Evolutionary conservation across 192 early-diverging fungal species (phyloP), one percentile per base, ranked within the genome.

Genomic region (Lobosporangium transversale): DNA sequence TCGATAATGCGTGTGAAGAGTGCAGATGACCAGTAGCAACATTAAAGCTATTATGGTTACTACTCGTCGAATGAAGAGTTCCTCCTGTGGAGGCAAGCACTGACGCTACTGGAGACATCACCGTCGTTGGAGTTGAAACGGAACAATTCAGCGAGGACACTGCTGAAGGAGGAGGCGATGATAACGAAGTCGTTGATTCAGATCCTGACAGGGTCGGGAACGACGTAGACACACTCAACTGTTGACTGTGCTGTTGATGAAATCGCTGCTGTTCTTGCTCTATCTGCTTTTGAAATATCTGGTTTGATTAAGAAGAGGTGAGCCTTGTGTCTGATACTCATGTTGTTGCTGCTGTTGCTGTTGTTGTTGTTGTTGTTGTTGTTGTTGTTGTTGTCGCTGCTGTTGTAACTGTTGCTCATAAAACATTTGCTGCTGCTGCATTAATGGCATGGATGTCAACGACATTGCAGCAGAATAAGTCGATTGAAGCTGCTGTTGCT

Each of bases 271-370:
- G 61, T 40, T 73, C 68, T 29, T 62, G 68, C 32, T 70, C 59
- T 33, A 73, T 64, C 42, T 73, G 70, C 55, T 73, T 73, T 18
- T 73, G 70, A 56, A 73, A 64, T 24, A 58, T 59, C 55, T 73
- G 60, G 40, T 73, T 43, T 73, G 70, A 32, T 35, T 58, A 23
- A 73, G 27, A n/a, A 58, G 20, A 26, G 70, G 70, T 10, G 54
- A 53, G n/a, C n/a, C n/a, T n/a, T n/a, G n/a, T n/a, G n/a, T n/a
- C n/a, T n/a, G n/a, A n/a, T n/a, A n/a, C n/a, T n/a, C n/a, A n/a
- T n/a, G n/a, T n/a, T n/a, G n/a, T n/a, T n/a, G n/a, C n/a, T n/a
- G n/a, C n/a, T n/a, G n/a, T n/a, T n/a, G n/a, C n/a, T n/a, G n/a
- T n/a, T n/a, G n/a, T n/a, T n/a, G n/a, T n/a, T n/a, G n/a, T n/a